Evolutionary conservation across 441 rosid species (phyloP).

Genomic region (Populus hybrid): DNA sequence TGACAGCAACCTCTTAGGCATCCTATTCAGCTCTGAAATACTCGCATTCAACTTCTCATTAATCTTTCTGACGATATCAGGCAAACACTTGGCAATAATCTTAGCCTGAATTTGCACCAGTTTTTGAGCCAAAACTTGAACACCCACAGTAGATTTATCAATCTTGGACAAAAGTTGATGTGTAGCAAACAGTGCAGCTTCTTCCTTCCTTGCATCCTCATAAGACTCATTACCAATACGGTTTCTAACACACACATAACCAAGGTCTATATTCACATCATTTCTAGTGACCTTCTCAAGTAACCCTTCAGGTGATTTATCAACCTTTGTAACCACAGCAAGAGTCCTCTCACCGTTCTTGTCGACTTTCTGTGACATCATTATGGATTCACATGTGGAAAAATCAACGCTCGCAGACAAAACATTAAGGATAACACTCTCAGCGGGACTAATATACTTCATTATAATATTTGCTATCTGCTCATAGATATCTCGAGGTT

Average conservation of each 20-base stretch:
- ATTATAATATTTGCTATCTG: slow-evolving; percentile 34
- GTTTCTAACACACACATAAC: slow-evolving; percentile 47
- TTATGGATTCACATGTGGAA: not conserved
- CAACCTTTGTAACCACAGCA: not conserved
- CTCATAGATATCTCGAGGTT: slow-evolving; percentile 36
- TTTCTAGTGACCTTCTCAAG: not conserved
- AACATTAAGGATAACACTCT: slow-evolving; percentile 43
- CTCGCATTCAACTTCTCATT: slow-evolving; percentile 18
- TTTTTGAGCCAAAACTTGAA: slow-evolving; percentile 23
- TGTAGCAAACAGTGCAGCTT: slow-evolving; percentile 26
- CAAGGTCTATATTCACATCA: slow-evolving; percentile 27
- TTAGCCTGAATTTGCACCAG: slow-evolving; percentile 32
- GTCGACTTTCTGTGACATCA: not conserved
- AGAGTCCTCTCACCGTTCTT: not conserved
- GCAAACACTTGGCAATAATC: slow-evolving; percentile 29
- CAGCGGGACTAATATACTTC: slow-evolving; percentile 39
- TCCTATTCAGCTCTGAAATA: slow-evolving; percentile 16
- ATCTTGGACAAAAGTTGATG: slow-evolving; percentile 20
- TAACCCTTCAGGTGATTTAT: not conserved
- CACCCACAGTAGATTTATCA: slow-evolving; percentile 26
- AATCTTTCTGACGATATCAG: slow-evolving; percentile 27
- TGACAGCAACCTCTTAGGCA: slow-evolving; percentile 27
- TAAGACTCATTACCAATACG: slow-evolving; percentile 38
- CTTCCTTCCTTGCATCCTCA: slow-evolving; percentile 28
- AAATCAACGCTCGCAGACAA: slow-evolving; percentile 16